Evolutionary conservation across 2,329 filamentous ascomycete genomes (phyloP).

Genomic region (Ophiocordyceps polyrhachis-furcata): DNA sequence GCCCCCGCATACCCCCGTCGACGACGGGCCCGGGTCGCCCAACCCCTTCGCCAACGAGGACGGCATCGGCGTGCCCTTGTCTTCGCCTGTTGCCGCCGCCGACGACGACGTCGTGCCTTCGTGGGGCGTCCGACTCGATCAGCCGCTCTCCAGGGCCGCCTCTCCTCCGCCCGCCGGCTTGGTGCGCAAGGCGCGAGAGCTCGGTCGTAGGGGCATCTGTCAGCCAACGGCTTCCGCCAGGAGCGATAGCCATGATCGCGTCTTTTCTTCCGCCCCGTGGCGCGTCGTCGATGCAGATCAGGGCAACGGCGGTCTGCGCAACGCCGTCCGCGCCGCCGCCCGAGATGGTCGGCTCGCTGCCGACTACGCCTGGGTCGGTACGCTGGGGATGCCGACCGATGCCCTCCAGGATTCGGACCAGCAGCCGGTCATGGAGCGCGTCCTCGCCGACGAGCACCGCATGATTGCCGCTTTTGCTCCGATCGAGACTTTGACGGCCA

Average conservation of each 20-base stretch:
- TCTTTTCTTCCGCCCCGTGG: constrained; percentile 68
- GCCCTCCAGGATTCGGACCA: constrained; percentile 54
- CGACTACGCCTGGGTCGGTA: constrained; percentile 81
- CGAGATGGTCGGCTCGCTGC: constrained; percentile 45
- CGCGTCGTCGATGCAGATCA: constrained; percentile 69
- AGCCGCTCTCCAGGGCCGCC: constrained; percentile 58
- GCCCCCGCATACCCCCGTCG: constrained; percentile 35
- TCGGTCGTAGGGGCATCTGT: constrained; percentile 36
- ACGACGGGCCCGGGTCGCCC: constrained; percentile 20
- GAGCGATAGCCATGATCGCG: constrained; percentile 46
- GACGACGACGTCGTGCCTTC: constrained; percentile 55
- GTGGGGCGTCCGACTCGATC: constrained; percentile 60
- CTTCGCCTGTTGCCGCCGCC: constrained; percentile 28
- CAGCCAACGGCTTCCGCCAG: constrained; percentile 33
- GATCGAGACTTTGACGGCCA: constrained; percentile 91
- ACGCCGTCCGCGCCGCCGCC: constrained; percentile 63
- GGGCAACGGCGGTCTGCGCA: constrained; percentile 81
- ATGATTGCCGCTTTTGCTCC: constrained; percentile 63
- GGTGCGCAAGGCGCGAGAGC: constrained; percentile 36
- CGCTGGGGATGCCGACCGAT: constrained; percentile 86
- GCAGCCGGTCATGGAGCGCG: constrained; percentile 68
- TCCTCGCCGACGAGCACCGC: constrained; percentile 61
- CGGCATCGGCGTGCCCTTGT: constrained; percentile 35
- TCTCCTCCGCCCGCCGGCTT: constrained; percentile 60
- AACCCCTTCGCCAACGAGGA: constrained; percentile 40